phyloP scores from a whole-genome alignment of 352 stramenopile species.

The Phytophthora fragariaefolia region DNA sequence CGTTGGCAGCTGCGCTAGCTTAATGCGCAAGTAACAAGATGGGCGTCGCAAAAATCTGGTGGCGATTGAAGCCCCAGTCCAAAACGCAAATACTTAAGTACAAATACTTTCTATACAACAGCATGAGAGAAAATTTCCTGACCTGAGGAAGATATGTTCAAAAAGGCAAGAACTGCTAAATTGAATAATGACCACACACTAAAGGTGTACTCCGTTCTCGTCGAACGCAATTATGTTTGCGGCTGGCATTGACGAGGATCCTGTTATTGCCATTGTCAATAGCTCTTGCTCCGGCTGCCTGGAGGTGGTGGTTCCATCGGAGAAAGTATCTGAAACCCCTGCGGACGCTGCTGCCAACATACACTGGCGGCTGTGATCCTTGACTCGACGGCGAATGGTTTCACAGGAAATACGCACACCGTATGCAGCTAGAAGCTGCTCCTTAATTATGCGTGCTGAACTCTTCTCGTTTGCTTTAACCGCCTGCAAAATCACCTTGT shows the following conservation, averaged over 20 bases:
- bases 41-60: not conserved
- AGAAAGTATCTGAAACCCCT: not conserved
- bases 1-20: not conserved
- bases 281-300: constrained; percentile 2
- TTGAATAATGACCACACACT: not conserved
- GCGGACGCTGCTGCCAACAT: not conserved
- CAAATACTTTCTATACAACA: too few relatives aligned
- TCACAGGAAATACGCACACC: constrained; percentile 71
- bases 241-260: constrained; percentile 1
- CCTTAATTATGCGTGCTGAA: constrained; percentile 65
- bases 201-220: constrained; percentile 26
- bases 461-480: constrained; percentile 65
- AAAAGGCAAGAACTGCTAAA: not conserved
- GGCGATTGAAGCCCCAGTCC: not conserved
- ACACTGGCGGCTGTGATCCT: constrained; percentile 58
- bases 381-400: constrained; percentile 71
- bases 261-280: not conserved
- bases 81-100: not conserved
- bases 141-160: too few relatives aligned
- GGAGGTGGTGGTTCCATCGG: not conserved
- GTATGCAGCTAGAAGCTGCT: constrained; percentile 52
- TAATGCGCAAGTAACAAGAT: not conserved
- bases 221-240: constrained; percentile 17
- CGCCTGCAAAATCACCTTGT: constrained; percentile 70
- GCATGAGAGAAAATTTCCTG: too few relatives aligned